These are phyloP conservation scores for Talaromyces sp. DNA, from an alignment of 2,329 filamentous ascomycete species.

Conservation along the genomic window DNA sequence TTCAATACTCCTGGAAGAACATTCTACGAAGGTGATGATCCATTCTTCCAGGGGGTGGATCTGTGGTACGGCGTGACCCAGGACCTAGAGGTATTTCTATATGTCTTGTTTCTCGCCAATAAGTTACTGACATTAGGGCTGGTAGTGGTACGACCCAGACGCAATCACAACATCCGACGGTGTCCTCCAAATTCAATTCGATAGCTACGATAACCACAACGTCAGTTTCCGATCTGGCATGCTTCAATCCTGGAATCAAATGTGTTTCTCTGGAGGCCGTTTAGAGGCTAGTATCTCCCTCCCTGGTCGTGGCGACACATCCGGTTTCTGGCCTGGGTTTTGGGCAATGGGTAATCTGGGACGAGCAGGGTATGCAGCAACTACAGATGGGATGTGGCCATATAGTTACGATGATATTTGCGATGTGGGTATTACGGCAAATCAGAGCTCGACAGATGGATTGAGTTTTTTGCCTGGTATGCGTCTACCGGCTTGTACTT, in stretches of 20 bases:
- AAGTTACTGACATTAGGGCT: background rate
- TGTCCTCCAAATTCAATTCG: constrained; percentile 62
- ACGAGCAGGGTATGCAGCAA: constrained; percentile 65
- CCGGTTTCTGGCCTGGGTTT: constrained; percentile 72
- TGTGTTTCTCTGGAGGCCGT: constrained; percentile 69
- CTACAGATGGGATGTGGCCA: constrained; percentile 70
- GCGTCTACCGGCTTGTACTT: constrained; percentile 67
- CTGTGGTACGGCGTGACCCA: constrained; percentile 70
- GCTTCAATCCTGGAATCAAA: constrained; percentile 70
- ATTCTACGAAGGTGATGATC: constrained; percentile 68
- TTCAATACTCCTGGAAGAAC: constrained; percentile 66
- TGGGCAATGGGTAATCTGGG: constrained; percentile 74
- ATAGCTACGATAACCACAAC: constrained; percentile 62
- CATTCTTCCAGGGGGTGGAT: constrained; percentile 65
- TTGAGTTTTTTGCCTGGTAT: constrained; percentile 67
- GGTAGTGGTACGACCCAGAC: constrained; percentile 67
- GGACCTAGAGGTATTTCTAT: constrained; percentile 58
- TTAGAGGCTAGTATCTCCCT: constrained; percentile 68
- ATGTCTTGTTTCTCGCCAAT: background rate
- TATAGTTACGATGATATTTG: constrained; percentile 69
- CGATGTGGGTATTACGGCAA: constrained; percentile 68
- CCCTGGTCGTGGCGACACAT: constrained; percentile 62
- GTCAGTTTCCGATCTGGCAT: constrained; percentile 69
- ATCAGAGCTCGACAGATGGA: constrained; percentile 66
- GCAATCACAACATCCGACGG: constrained; percentile 62